Evolutionary conservation across 257 asterid genomes (phyloP).

Genomic region (Solanum lycopersicoides): DNA sequence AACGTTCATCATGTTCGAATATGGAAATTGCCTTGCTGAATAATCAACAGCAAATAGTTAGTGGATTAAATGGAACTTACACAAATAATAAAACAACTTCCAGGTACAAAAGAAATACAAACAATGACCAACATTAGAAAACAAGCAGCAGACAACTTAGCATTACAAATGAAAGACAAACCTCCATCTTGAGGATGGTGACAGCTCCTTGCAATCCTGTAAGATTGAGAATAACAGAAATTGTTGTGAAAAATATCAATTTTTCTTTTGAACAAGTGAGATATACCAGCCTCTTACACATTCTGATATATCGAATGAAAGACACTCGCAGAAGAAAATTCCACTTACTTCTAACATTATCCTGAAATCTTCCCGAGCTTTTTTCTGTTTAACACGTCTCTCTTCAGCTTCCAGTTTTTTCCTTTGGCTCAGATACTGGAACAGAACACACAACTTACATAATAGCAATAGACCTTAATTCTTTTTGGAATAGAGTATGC

Average conservation of each 20-base stretch:
- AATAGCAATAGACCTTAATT: neutral
- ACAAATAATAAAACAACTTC: neutral
- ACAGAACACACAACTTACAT: slow-evolving; percentile 4
- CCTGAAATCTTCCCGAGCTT: slow-evolving; percentile 76
- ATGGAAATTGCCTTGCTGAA: slow-evolving; percentile 66
- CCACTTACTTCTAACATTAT: slow-evolving; percentile 70
- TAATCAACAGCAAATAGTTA: slow-evolving; percentile 6
- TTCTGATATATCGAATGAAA: neutral
- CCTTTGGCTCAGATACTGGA: slow-evolving; percentile 75
- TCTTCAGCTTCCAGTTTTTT: slow-evolving; percentile 86
- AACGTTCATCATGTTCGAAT: slow-evolving; percentile 80
- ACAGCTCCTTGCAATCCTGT: slow-evolving; percentile 79
- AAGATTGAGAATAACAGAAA: neutral
- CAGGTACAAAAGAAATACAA: neutral
- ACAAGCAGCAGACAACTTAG: neutral
- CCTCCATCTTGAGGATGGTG: slow-evolving; percentile 83
- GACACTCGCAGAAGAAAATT: neutral
- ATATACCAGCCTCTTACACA: neutral
- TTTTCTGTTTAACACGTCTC: slow-evolving; percentile 68
- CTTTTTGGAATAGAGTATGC: neutral
- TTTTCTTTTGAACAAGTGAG: neutral
- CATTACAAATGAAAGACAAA: slow-evolving; percentile 17
- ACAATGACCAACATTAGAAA: neutral
- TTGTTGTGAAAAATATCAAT: neutral
- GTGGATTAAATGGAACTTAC: neutral